phyloP scores from a whole-genome alignment of 2,329 filamentous ascomycete species.

The Acrocalymma vagum region DNA sequence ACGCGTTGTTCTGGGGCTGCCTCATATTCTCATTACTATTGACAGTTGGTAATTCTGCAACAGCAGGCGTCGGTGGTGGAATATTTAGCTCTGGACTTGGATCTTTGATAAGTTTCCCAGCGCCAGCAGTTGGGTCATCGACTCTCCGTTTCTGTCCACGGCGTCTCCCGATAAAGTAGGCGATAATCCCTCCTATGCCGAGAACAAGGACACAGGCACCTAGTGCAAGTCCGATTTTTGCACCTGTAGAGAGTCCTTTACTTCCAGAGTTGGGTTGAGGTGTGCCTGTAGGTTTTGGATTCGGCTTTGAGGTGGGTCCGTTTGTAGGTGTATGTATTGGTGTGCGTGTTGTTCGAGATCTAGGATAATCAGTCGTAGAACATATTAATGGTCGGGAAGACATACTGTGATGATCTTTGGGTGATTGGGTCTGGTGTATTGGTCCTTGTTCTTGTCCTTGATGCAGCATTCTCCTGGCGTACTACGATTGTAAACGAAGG shows the following conservation, averaged over 20 bases:
- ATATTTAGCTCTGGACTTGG: conserved; percentile 9
- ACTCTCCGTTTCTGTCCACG: conserved; percentile 11
- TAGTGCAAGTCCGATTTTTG: conserved; percentile 8
- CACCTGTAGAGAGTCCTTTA: conserved; percentile 6
- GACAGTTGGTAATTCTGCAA: conserved; percentile 8
- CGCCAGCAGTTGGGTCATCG: conserved; percentile 8
- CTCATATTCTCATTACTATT: not conserved
- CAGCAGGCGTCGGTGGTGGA: conserved; percentile 3
- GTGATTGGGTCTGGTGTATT: not conserved
- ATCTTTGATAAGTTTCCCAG: conserved; percentile 6
- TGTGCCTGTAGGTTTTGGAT: too few species aligned
- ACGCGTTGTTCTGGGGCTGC: too few species aligned
- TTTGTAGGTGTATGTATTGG: too few species aligned
- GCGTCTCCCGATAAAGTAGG: conserved; percentile 13
- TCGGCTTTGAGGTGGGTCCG: too few species aligned
- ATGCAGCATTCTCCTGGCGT: not conserved
- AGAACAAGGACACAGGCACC: conserved; percentile 5
- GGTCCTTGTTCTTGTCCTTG: not conserved
- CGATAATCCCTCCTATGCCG: conserved; percentile 6
- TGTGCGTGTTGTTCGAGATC: too few species aligned
- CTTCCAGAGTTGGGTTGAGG: too few species aligned
- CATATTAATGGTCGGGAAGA: too few species aligned
- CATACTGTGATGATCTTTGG: not conserved
- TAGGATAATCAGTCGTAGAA: too few species aligned
- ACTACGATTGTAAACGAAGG: not conserved